phyloP scores from a whole-genome alignment of 1,284 basidiomycete genomes.

The Ceratobasidium sp. region DNA sequence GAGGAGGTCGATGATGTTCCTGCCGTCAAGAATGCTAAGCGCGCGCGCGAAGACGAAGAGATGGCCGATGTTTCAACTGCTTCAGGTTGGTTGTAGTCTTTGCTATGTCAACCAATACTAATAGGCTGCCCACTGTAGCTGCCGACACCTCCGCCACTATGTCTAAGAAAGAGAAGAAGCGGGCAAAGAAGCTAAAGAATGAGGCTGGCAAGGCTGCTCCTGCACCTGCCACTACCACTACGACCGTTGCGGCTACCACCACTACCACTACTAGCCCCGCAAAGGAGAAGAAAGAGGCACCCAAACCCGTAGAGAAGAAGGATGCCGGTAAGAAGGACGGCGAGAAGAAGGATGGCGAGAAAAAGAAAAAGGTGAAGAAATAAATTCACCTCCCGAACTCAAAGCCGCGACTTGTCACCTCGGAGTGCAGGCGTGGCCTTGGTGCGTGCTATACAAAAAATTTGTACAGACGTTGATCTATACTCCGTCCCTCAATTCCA shows the following conservation, averaged over 20 bases:
- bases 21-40: slow-evolving; percentile 40
- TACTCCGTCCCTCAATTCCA: neutral
- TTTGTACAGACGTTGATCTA: slow-evolving; percentile 28
- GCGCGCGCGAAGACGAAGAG: slow-evolving; percentile 50
- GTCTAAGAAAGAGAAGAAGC: slow-evolving; percentile 50
- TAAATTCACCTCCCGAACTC: slow-evolving; percentile 39
- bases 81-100: neutral
- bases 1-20: slow-evolving; percentile 58
- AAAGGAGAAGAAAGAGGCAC: slow-evolving; percentile 34
- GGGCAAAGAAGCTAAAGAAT: slow-evolving; percentile 72
- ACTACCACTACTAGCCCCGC: slow-evolving; percentile 37
- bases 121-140: neutral
- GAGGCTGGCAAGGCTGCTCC: slow-evolving; percentile 64
- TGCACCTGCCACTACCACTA: slow-evolving; percentile 39
- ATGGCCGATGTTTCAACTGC: slow-evolving; percentile 43
- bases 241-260: slow-evolving; percentile 42
- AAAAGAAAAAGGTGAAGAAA: slow-evolving; percentile 50
- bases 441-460: slow-evolving; percentile 32
- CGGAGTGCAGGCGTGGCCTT: slow-evolving; percentile 25
- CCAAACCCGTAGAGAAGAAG: slow-evolving; percentile 50
- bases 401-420: slow-evolving; percentile 47
- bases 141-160: slow-evolving; percentile 40
- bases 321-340: slow-evolving; percentile 47
- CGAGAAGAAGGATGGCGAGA: slow-evolving; percentile 54
- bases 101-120: neutral